Percentiles rank a stretch among this genome's conserved stretches.
These are phyloP conservation scores for Excoecaria agallocha DNA, from an alignment of 345 rosid species.

Conservation along the genomic window DNA sequence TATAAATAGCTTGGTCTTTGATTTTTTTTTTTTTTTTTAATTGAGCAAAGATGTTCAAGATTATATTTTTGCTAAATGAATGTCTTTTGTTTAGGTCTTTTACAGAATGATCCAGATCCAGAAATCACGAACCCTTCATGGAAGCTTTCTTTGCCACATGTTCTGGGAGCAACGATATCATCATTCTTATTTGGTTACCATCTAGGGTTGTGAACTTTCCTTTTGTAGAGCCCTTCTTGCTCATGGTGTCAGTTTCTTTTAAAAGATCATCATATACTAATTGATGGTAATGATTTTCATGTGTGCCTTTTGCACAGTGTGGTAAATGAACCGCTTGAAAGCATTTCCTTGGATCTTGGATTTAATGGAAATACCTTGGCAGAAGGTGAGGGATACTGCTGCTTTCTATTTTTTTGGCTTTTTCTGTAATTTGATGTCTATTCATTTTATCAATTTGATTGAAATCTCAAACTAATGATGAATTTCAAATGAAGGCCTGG, in stretches of 20 bases:
- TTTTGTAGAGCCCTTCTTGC: slow-evolving; percentile 10
- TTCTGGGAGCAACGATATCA: slow-evolving; percentile 71
- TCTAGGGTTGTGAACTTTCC: slow-evolving; percentile 63
- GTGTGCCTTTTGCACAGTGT: slow-evolving; percentile 45
- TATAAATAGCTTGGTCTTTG: not conserved
- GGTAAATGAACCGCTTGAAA: slow-evolving; percentile 97
- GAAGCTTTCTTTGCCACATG: slow-evolving; percentile 77
- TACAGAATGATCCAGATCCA: slow-evolving; percentile 35
- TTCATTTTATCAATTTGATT: not conserved
- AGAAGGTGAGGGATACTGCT: slow-evolving; percentile 57
- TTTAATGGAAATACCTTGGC: slow-evolving; percentile 84
- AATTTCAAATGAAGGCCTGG: slow-evolving; percentile 56
- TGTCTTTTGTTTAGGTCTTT: slow-evolving; percentile 46
- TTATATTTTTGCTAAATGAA: slow-evolving; percentile 12
- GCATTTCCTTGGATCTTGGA: slow-evolving; percentile 79
- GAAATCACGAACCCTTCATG: slow-evolving; percentile 80
- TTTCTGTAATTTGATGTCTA: not conserved
- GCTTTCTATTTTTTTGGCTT: not conserved
- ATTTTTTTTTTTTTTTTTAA: not conserved
- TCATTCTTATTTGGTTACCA: slow-evolving; percentile 94
- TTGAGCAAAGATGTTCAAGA: slow-evolving; percentile 6
- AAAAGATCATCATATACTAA: not conserved
- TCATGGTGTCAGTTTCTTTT: not conserved
- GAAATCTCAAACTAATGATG: slow-evolving; percentile 5
- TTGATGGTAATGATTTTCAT: slow-evolving; percentile 7